Evolutionary conservation across 495 filamentous ascomycete species (phyloP).

Genomic region (Penicillium salamii): DNA sequence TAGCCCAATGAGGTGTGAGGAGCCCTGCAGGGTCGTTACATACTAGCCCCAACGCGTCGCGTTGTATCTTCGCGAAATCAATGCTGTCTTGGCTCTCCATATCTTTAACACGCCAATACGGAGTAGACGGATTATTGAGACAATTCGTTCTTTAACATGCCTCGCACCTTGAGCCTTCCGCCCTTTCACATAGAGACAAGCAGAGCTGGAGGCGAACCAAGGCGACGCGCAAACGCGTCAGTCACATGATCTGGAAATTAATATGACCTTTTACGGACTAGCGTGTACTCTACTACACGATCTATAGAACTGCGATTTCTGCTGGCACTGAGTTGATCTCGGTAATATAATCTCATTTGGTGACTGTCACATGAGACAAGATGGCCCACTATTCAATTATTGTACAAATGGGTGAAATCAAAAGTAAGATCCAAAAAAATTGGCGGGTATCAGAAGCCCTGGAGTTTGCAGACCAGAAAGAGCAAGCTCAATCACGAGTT

Average conservation of each 20-base stretch:
- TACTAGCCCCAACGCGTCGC: conserved; percentile 48
- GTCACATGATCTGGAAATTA: conserved; percentile 30
- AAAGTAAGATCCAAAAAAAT: conserved; percentile 1
- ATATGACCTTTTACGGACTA: conserved; percentile 33
- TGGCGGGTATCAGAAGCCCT: conserved; percentile 20
- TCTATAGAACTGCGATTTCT: too few relatives aligned
- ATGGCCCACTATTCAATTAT: conserved; percentile 5
- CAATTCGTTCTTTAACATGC: too few relatives aligned
- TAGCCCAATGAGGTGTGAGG: conserved; percentile 30
- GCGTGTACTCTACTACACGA: conserved; percentile 9
- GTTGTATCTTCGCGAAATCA: conserved; percentile 49
- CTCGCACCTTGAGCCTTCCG: not conserved
- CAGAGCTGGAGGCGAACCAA: conserved; percentile 3
- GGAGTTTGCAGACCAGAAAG: conserved; percentile 29
- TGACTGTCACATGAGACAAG: too few relatives aligned
- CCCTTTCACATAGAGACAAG: not conserved
- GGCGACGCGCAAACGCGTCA: conserved; percentile 21
- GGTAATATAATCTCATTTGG: too few relatives aligned
- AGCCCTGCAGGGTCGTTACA: conserved; percentile 32
- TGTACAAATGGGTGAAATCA: conserved; percentile 1
- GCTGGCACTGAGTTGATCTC: too few relatives aligned
- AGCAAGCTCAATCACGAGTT: conserved; percentile 57
- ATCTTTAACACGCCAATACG: not conserved
- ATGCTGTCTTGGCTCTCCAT: conserved; percentile 51
- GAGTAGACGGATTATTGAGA: too few relatives aligned